These are phyloP conservation scores for Lactarius tabidus DNA, from an alignment of 768 basidiomycete species.

Conservation along the genomic window DNA sequence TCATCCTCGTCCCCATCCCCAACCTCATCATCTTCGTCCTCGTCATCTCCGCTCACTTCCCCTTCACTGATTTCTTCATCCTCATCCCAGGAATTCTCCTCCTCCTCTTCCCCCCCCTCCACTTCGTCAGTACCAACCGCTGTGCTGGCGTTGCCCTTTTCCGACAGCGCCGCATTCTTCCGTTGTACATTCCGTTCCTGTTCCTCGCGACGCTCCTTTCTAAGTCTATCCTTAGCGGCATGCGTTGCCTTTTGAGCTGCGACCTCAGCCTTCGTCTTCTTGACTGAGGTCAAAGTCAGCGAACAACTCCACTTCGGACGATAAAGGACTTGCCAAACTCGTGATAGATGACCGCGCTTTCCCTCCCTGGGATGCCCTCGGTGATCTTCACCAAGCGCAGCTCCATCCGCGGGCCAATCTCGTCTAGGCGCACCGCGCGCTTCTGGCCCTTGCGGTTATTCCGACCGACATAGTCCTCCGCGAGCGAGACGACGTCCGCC, in stretches of 20 bases:
- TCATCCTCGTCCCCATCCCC: constrained; percentile 49
- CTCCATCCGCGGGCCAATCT: constrained; percentile 96
- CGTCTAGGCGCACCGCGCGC: constrained; percentile 87
- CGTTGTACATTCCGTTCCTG: constrained; percentile 88
- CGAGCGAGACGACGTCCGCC: constrained; percentile 73
- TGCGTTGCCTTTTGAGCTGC: constrained; percentile 66
- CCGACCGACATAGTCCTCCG: constrained; percentile 91
- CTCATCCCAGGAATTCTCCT: constrained; percentile 48
- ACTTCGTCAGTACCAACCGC: constrained; percentile 26
- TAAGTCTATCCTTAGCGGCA: constrained; percentile 68
- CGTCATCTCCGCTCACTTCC: constrained; percentile 41
- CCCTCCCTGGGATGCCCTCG: constrained; percentile 90
- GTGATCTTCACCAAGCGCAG: constrained; percentile 88
- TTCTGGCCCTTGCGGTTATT: constrained; percentile 91
- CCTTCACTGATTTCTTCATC: constrained; percentile 64
- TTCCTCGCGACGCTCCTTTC: constrained; percentile 77
- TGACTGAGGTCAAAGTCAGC: constrained; percentile 51
- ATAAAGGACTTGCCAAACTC: constrained; percentile 66
- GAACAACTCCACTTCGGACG: not conserved
- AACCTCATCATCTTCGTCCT: constrained; percentile 37
- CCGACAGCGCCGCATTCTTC: constrained; percentile 57
- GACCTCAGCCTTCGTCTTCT: constrained; percentile 80
- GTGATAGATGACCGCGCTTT: constrained; percentile 91
- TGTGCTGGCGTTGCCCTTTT: constrained; percentile 31
- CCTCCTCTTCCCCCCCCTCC: constrained; percentile 40